phyloP scores from a whole-genome alignment of 768 basidiomycete genomes.

The Clavulina sp. region DNA sequence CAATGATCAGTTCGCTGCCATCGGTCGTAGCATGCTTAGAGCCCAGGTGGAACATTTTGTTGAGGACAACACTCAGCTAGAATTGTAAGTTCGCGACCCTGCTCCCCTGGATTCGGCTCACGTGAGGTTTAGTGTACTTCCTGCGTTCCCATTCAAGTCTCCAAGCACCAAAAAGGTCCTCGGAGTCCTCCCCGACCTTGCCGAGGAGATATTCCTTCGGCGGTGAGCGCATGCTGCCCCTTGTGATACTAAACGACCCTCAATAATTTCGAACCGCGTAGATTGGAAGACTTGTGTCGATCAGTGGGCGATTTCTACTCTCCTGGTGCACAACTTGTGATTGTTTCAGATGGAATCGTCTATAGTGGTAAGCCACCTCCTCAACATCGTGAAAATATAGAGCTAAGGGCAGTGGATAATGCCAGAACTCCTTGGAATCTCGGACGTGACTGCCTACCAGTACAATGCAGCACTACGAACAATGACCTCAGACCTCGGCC shows the following conservation, averaged over 20 bases:
- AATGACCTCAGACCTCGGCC: not conserved
- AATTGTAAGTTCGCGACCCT: too few relatives aligned
- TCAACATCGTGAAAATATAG: not conserved
- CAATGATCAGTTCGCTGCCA: not conserved
- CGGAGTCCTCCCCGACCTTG: not conserved
- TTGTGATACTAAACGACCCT: not conserved
- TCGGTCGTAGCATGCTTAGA: not conserved
- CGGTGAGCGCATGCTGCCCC: not conserved
- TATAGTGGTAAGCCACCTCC: not conserved
- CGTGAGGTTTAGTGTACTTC: too few relatives aligned
- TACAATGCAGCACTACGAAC: not conserved
- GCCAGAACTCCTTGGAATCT: not conserved
- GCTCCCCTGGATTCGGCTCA: too few relatives aligned
- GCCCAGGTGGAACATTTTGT: not conserved
- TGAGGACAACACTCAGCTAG: not conserved
- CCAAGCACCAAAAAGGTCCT: not conserved
- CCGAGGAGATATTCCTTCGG: not conserved
- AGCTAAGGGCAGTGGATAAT: not conserved
- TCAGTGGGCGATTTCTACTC: not conserved
- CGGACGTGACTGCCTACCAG: not conserved
- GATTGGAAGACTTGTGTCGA: slow-evolving; percentile 1
- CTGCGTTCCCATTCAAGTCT: not conserved
- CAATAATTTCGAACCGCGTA: not conserved
- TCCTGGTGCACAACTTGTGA: not conserved
- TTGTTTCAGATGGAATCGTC: slow-evolving; percentile 1